A percentile compares a stretch with the other conserved stretches of the same genome.
phyloP scores from a whole-genome alignment of 169 alveolate genomes.

The Cryptosporidium bovis region DNA sequence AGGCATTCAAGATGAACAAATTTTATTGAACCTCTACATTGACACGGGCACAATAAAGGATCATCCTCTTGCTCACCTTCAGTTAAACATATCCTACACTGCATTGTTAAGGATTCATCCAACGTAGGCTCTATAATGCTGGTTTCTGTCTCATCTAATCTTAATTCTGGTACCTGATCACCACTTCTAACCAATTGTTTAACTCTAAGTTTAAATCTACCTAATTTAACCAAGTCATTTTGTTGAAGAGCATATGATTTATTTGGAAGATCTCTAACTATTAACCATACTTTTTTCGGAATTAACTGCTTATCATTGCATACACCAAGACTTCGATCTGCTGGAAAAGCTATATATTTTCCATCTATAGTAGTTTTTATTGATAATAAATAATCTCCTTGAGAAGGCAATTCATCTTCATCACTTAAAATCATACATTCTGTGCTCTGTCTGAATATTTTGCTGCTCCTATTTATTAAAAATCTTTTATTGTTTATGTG shows the following conservation, averaged over 20 bases:
- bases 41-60: constrained; percentile 91
- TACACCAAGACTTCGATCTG: constrained; percentile 66
- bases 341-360: constrained; percentile 71
- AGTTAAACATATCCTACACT: constrained; percentile 92
- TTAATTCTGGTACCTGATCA: constrained; percentile 59
- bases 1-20: constrained; percentile 94
- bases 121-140: constrained; percentile 54
- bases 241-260: constrained; percentile 87
- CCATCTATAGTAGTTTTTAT: constrained; percentile 64
- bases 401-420: constrained; percentile 65
- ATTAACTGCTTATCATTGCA: constrained; percentile 68
- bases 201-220: constrained; percentile 92
- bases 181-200: constrained; percentile 82
- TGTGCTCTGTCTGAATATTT: constrained; percentile 58
- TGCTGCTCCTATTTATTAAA: constrained; percentile 75
- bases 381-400: constrained; percentile 64
- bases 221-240: constrained; percentile 92
- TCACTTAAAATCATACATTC: constrained; percentile 67
- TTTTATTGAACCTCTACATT: constrained; percentile 92
- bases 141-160: constrained; percentile 62
- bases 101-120: constrained; percentile 76
- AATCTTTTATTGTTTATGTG: constrained; percentile 82
- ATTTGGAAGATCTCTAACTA: constrained; percentile 88
- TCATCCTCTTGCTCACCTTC: constrained; percentile 89
- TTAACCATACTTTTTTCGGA: constrained; percentile 91